Evolutionary conservation across 495 filamentous ascomycete genomes (phyloP), one percentile per base, ranked within the genome.

Genomic region (Cairneyella variabilis): DNA sequence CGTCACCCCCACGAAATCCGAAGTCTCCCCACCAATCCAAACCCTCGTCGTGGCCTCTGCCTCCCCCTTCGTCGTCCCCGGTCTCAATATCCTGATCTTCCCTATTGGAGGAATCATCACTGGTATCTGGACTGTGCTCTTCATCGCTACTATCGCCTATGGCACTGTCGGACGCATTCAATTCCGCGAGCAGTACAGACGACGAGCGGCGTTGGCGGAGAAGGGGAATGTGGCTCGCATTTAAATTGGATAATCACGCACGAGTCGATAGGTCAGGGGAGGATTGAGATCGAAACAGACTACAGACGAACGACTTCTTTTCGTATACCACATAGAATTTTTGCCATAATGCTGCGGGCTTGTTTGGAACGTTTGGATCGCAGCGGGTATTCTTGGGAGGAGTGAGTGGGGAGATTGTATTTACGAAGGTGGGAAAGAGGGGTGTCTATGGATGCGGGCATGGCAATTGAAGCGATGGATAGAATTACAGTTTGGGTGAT

Each of bases 41-140:
- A 57, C 63, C 14, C 58, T 68, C 14, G 62, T 69, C 22, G 65
- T 71, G 4, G 64, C 61, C 25, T 53, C 60, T 18, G 60, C 49
- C 12, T 50, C 53, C 0, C 61, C 76, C 0, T 90, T 87, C 61
- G 73, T 84, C 0, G 65, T 89, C 1, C 86, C 86, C 0, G 88
- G 87, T 3, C 78, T 77, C 28, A 76, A 76, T 21, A 77, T 90
- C 41, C 67, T 82, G 42, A 83, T 86, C 45, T 84, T 86, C 66
- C 87, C 88, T 0, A 68, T 82, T 17, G 86, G 87, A 8, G 66
- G 86, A 7, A 69, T 89, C 57, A 71, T 90, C 50, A 88, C 81
- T 9, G 69, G 77, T 39, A 59, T 76, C 18, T 91, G 88, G 82
- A 60, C 77, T 0, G 50, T 76, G 0, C 27, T 85, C 2, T 79